phyloP scores from a whole-genome alignment of 805 yeast genomes.

The Wickerhamiella slavikovae region DNA sequence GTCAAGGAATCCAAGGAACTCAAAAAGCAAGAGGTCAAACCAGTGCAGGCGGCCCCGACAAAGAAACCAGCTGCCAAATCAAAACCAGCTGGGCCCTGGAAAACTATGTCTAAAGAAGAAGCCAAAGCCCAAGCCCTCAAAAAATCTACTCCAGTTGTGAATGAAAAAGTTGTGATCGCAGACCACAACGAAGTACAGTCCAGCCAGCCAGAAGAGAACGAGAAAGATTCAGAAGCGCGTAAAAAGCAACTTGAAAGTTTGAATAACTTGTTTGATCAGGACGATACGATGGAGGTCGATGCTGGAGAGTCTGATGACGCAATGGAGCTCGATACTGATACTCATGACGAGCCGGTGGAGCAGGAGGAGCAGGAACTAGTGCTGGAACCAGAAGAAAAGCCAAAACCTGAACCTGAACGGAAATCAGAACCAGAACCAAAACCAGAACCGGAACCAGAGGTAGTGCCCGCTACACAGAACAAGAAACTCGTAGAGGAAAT shows the following conservation, averaged over 20 bases:
- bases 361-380: not conserved
- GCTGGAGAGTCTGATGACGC: not conserved
- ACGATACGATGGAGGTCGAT: not conserved
- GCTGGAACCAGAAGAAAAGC: not conserved
- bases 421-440: not conserved
- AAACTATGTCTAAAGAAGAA: not conserved
- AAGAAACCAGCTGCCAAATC: not conserved
- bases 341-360: not conserved
- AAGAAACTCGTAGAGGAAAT: not conserved
- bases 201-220: not conserved
- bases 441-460: not conserved
- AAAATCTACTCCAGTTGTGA: not conserved
- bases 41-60: not conserved
- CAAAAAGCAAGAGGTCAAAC: not conserved
- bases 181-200: not conserved
- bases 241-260: not conserved
- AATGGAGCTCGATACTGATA: not conserved
- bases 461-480: not conserved
- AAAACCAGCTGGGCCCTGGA: not conserved
- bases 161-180: not conserved
- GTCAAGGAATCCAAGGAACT: not conserved
- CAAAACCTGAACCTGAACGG: not conserved
- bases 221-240: not conserved
- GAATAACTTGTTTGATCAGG: not conserved
- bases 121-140: not conserved